Evolutionary conservation across 345 rosid species (phyloP).

Genomic region (Camelina sativa): DNA sequence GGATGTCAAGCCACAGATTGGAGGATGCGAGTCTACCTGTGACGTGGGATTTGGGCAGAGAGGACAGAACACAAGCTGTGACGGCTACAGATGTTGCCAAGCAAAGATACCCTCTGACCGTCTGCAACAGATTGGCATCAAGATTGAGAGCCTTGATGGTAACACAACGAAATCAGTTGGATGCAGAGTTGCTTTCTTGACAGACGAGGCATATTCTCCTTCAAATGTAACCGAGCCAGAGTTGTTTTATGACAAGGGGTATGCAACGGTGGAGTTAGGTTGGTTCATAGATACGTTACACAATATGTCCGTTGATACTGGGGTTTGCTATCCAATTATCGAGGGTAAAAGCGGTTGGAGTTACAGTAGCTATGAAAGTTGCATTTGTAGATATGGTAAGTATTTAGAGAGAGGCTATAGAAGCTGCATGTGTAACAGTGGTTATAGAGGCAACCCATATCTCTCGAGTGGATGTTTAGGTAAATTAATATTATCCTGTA

Average conservation of each 20-base stretch:
- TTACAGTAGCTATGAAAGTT: background rate
- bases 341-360: background rate
- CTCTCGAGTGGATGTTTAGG: conserved; percentile 43
- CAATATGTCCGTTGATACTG: conserved; percentile 5
- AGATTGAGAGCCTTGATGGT: conserved; percentile 34
- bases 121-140: conserved; percentile 30
- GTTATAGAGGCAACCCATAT: conserved; percentile 52
- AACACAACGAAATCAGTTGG: background rate
- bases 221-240: conserved; percentile 26
- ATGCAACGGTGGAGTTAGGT: conserved; percentile 31
- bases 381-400: conserved; percentile 32
- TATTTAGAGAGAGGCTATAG: conserved; percentile 22
- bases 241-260: conserved; percentile 20
- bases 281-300: conserved; percentile 26
- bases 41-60: conserved; percentile 34
- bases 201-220: conserved; percentile 29
- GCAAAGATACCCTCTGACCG: conserved; percentile 31
- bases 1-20: background rate
- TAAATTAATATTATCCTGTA: conserved; percentile 12
- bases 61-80: conserved; percentile 1
- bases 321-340: background rate
- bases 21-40: conserved; percentile 42
- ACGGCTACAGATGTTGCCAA: conserved; percentile 52
- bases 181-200: conserved; percentile 41
- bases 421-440: conserved; percentile 42